Conservation (phyloP, 1,284 basidiomycete genomes). For the Apiotrichum gamsii region DNA sequence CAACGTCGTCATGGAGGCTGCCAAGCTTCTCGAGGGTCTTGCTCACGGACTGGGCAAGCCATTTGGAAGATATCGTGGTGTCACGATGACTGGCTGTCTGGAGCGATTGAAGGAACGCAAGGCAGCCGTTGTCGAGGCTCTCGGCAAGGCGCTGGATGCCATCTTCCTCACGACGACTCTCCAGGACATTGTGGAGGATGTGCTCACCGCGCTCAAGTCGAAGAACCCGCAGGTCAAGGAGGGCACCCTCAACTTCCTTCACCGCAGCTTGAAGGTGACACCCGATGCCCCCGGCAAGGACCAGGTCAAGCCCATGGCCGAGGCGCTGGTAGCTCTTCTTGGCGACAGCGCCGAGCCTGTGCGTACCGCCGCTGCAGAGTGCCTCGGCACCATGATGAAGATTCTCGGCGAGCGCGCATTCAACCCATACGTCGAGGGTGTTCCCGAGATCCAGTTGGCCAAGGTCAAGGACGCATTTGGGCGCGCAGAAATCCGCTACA, state of each 20-base stretch:
- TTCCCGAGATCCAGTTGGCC: slow-evolving; percentile 81
- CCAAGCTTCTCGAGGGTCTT: slow-evolving; percentile 76
- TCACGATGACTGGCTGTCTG: slow-evolving; percentile 70
- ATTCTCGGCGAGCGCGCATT: slow-evolving; percentile 92
- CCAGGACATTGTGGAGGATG: slow-evolving; percentile 75
- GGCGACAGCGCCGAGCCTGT: slow-evolving; percentile 89
- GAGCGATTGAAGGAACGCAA: slow-evolving; percentile 96
- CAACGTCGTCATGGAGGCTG: slow-evolving; percentile 86
- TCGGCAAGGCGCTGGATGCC: slow-evolving; percentile 82
- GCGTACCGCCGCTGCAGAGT: slow-evolving; percentile 78
- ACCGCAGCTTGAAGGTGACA: slow-evolving; percentile 65
- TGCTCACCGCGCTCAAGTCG: slow-evolving; percentile 68
- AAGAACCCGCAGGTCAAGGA: slow-evolving; percentile 99
- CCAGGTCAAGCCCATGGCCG: slow-evolving; percentile 79
- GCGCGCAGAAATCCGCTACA: slow-evolving; percentile 79
- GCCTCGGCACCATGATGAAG: slow-evolving; percentile 89
- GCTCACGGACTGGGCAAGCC: slow-evolving; percentile 71
- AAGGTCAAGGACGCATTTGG: slow-evolving; percentile 94
- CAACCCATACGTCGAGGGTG: slow-evolving; percentile 75
- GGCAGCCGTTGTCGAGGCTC: slow-evolving; percentile 76
- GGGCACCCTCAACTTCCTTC: slow-evolving; percentile 82
- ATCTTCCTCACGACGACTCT: slow-evolving; percentile 74
- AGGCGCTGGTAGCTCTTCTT: slow-evolving; percentile 67
- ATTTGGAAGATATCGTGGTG: slow-evolving; percentile 71
- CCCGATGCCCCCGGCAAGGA: slow-evolving; percentile 59